Evolutionary conservation across 352 stramenopile species (phyloP), one percentile per base, ranked within the genome.

Genomic region (Pythium grandisporangium): DNA sequence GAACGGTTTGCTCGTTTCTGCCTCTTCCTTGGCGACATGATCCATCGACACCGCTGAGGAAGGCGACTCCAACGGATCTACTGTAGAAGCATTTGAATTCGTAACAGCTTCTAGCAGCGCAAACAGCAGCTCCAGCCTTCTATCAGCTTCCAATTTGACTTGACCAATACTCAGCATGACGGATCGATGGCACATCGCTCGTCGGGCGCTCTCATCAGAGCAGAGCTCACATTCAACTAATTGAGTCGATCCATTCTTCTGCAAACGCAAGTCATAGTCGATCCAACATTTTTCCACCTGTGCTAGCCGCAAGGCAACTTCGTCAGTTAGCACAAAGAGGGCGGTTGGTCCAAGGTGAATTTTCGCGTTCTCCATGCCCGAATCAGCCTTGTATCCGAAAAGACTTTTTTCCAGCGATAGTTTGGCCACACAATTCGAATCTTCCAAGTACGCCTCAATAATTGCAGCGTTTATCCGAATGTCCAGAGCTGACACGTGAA

Each of bases 341-440:
- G 81, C 78, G 0, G 77, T 93, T 2, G 81, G 76, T 11, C 76
- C 79, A 10, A 94, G 46, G 34, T 83, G 55, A 10, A 93, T 55
- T 37, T 69, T 84, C 7, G 83, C 65, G 27, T 63, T 83, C 44
- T 94, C 81, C 23, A 69, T 55, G 27, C 52, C 51, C 13, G 76
- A 45, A 19, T 89, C 72, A 10, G 79, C 75, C 6, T 61, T 67
- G 39, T 83, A 91, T 7, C 59, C 62, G 6, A 83, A 79, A 8
- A 70, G 72, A 34, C 64, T 89, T 22, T 89, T 70, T 51, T 94
- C 81, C 23, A 94, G 60, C 3, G 79, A 83, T 11, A 92, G 57
- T 36, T 94, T 94, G 23, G 79, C 81, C 1, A 94, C 81, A 48
- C 79, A 93, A 34, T 94, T 72, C 19, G 70, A 81, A 53, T 94